A percentile compares a stretch with the other conserved stretches of the same genome.
phyloP scores from a whole-genome alignment of 148 eudicot species.

The Silene uniflora region DNA sequence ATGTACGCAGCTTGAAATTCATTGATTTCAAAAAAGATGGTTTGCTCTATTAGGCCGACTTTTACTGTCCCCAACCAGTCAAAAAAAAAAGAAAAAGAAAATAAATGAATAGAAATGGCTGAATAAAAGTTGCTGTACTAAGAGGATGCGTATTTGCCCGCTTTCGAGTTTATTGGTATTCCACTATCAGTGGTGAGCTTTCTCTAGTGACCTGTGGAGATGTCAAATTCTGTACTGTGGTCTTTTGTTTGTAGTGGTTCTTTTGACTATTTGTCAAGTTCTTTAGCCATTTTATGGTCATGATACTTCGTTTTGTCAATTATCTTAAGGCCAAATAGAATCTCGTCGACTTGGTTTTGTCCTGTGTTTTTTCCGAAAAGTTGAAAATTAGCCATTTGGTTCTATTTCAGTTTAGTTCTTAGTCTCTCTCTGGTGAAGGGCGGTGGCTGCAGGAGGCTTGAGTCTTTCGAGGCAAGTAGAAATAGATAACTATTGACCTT shows the following conservation, averaged over 20 bases:
- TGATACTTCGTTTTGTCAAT: neutral
- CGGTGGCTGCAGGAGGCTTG: too few relatives aligned
- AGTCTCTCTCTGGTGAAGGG: too few relatives aligned
- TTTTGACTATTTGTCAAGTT: neutral
- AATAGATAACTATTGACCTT: too few relatives aligned
- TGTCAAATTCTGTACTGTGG: slow-evolving; percentile 3
- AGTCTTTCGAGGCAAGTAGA: too few relatives aligned
- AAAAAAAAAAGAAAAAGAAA: neutral
- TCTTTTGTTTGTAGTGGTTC: neutral
- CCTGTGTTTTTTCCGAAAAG: neutral
- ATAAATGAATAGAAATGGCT: neutral
- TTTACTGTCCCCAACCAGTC: neutral
- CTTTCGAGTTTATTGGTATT: neutral
- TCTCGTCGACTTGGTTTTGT: neutral
- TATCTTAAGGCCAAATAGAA: neutral
- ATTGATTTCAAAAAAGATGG: neutral
- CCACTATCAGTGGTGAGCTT: neutral
- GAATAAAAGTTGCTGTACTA: neutral
- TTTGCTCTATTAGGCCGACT: neutral
- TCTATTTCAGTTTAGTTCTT: too few relatives aligned
- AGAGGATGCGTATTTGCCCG: neutral
- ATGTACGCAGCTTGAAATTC: neutral
- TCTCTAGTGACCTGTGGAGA: neutral
- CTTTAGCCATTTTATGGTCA: neutral
- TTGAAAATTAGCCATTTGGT: too few relatives aligned